Evolutionary conservation across 148 eudicot species (phyloP), one percentile per base, ranked within the genome.

Genomic region (Fallopia convolvulus): DNA sequence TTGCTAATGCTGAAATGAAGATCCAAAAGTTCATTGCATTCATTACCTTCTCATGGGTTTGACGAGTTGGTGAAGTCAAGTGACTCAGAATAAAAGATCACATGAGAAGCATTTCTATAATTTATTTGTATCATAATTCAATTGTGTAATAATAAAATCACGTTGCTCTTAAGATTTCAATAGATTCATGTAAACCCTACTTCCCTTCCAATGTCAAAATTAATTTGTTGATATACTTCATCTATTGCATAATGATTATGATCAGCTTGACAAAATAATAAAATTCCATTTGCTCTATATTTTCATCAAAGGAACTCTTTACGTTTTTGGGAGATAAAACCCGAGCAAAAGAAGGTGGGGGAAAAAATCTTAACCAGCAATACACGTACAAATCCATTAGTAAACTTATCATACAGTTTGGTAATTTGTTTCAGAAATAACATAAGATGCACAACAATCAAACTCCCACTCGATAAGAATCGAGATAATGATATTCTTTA

Each of bases 361-460:
- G 32, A 13, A 13, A 4, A 8, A 4, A 15, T 65, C 40, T 33
- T 68, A 46, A 33, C 36, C 20, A 68, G 39, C 17, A 65, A 33
- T 40, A 68, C 14, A 68, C 39, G 72, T 39, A 68, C 20, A 68
- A 36, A 33, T 68, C 46, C 72, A 68, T 68, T 68, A 33, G 14
- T 36, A 68, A 39, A 39, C 21, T 68, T 68, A 68, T 68, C 72
- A 68, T 68, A 68, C 72, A 68, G 21, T 68, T 68, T 68, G 10
- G 72, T 20, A 39, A 36, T 36, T 36, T 68, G 72, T 68, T 68
- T 68, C 46, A 39, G 42, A 15, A 68, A 68, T 68, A 61, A 26
- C 70, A 61, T 61, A 17, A 68, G 39, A 68, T 68, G 72, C 72
- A 68, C 72, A 68, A 68, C 44, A 68, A 68, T 6, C 20, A 68